These are phyloP conservation scores for Petunia secreta DNA, from an alignment of 257 asterid species.

Conservation along the genomic window DNA sequence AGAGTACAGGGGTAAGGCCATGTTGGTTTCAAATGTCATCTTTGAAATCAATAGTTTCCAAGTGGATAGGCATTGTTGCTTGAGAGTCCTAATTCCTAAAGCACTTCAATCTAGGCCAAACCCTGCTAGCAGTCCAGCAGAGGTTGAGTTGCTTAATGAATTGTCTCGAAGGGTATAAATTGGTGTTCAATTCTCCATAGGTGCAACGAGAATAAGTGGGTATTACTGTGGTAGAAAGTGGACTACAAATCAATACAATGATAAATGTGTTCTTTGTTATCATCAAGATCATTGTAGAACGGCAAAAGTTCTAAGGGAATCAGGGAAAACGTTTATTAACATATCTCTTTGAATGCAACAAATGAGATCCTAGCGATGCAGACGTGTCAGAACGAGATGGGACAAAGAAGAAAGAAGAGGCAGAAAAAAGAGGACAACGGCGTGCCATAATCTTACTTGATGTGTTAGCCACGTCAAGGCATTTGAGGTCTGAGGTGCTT, in stretches of 20 bases:
- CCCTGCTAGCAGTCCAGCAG: neutral
- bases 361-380: no score
- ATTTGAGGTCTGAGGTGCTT: no score
- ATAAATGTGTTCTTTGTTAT: neutral
- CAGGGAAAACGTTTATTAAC: no score
- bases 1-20: neutral
- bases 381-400: no score
- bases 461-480: no score
- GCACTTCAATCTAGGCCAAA: neutral
- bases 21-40: neutral
- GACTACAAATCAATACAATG: neutral
- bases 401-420: no score
- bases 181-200: neutral
- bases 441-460: no score
- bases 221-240: neutral
- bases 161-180: neutral
- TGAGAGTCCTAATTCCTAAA: neutral
- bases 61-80: neutral
- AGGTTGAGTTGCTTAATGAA: neutral
- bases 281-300: neutral
- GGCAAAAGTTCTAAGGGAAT: no score
- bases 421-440: no score
- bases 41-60: slow-evolving; percentile 8
- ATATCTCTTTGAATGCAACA: no score
- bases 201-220: neutral